A percentile compares a stretch with the other conserved stretches of the same genome.
phyloP scores from a whole-genome alignment of 2,329 filamentous ascomycete genomes.

The Exophiala calicioides region DNA sequence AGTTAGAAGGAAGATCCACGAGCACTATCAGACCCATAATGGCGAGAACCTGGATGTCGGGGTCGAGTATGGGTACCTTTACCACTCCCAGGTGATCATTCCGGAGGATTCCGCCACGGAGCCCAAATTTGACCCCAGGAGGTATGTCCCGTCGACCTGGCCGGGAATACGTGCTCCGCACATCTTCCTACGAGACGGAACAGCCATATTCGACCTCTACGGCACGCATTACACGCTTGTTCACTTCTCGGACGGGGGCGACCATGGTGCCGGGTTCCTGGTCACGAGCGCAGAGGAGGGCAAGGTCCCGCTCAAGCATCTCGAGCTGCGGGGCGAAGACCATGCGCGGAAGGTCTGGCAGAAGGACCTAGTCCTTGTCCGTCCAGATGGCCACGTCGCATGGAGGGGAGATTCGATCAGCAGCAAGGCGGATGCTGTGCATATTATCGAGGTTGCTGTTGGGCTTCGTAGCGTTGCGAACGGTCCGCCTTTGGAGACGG shows the following conservation, averaged over 20 bases:
- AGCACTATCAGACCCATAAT: too few relatives aligned
- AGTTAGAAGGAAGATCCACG: too few relatives aligned
- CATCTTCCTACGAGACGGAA: neutral
- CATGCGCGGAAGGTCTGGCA: constrained; percentile 1
- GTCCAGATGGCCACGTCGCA: constrained; percentile 4
- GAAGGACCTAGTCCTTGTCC: constrained; percentile 4
- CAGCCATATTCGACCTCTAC: neutral
- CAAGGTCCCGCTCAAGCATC: neutral
- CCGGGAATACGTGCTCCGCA: neutral
- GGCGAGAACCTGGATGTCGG: too few relatives aligned
- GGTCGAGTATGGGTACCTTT: too few relatives aligned
- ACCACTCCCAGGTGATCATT: too few relatives aligned
- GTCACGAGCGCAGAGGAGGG: too few relatives aligned
- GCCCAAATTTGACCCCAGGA: neutral
- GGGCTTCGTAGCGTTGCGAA: constrained; percentile 1
- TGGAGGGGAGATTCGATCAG: constrained; percentile 1
- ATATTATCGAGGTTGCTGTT: neutral
- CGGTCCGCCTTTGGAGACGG: neutral
- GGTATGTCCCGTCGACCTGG: neutral
- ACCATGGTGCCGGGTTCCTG: neutral
- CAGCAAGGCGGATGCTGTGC: neutral
- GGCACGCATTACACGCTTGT: constrained; percentile 4
- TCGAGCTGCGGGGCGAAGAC: constrained; percentile 1
- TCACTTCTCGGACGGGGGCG: neutral
- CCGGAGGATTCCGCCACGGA: neutral